Percentiles rank a stretch among this genome's conserved stretches.
Conservation (phyloP, 1,284 basidiomycete genomes). For the Ceratorhiza oryzae-sativae region DNA sequence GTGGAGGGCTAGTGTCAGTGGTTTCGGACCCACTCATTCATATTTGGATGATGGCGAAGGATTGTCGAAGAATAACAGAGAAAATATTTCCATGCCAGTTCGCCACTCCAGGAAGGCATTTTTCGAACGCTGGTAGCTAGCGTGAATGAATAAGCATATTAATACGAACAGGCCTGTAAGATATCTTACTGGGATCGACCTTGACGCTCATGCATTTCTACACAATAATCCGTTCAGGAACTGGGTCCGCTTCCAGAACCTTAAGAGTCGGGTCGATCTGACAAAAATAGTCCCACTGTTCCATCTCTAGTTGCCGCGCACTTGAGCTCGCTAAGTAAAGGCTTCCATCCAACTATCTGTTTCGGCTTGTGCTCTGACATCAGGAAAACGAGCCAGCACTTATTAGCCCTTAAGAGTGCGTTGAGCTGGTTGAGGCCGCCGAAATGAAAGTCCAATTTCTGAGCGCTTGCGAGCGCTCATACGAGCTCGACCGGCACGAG, state of each 20-base stretch:
- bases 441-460: too few relatives aligned
- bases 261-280: not conserved
- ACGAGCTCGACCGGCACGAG: too few relatives aligned
- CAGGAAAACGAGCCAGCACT: too few relatives aligned
- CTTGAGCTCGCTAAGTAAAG: not conserved
- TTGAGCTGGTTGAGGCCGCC: too few relatives aligned
- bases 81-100: not conserved
- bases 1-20: not conserved
- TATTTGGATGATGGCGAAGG: not conserved
- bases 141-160: not conserved
- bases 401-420: too few relatives aligned
- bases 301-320: constrained; percentile 10
- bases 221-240: not conserved
- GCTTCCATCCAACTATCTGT: not conserved
- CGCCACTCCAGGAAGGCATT: not conserved
- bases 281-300: constrained; percentile 15
- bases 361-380: not conserved
- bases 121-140: not conserved
- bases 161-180: not conserved
- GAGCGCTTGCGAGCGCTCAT: too few relatives aligned
- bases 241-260: not conserved
- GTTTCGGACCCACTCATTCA: not conserved
- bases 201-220: not conserved
- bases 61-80: not conserved
- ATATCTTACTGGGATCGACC: constrained; percentile 5